Conservation (phyloP, 2,329 filamentous ascomycete genomes). For the Diplodia corticola region DNA sequence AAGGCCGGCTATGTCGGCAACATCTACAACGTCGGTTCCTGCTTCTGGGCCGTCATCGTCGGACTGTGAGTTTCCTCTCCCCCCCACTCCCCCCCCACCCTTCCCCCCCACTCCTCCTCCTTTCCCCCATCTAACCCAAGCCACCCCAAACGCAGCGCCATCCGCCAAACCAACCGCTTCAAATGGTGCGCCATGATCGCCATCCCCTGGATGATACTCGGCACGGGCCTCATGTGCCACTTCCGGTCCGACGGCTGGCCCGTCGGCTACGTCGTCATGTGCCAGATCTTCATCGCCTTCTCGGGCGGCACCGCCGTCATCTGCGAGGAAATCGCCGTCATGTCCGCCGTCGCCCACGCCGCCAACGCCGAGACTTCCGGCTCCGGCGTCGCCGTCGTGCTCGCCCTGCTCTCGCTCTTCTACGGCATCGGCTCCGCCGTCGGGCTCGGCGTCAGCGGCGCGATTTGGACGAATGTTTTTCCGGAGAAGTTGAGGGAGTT, state of each 20-base stretch:
- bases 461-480: constrained; percentile 63
- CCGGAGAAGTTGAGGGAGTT: constrained; percentile 47
- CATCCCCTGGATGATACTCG: constrained; percentile 33
- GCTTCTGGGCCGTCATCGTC: constrained; percentile 31
- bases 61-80: constrained; percentile 19
- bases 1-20: constrained; percentile 32
- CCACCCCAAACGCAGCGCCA: neutral
- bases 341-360: constrained; percentile 46
- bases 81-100: neutral
- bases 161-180: constrained; percentile 25
- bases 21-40: constrained; percentile 33
- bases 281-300: constrained; percentile 37
- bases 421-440: constrained; percentile 52
- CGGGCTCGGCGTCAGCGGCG: constrained; percentile 54
- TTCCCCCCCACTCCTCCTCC: too few species aligned
- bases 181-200: constrained; percentile 25
- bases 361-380: neutral
- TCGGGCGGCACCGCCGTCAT: constrained; percentile 34
- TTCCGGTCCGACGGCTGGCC: constrained; percentile 32
- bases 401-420: constrained; percentile 62
- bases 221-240: constrained; percentile 36
- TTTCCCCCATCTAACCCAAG: neutral
- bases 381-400: constrained; percentile 59
- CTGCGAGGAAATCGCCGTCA: constrained; percentile 23
- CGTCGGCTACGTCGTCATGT: constrained; percentile 36